phyloP scores from a whole-genome alignment of 495 filamentous ascomycete species.

The Penicillium argentinense region DNA sequence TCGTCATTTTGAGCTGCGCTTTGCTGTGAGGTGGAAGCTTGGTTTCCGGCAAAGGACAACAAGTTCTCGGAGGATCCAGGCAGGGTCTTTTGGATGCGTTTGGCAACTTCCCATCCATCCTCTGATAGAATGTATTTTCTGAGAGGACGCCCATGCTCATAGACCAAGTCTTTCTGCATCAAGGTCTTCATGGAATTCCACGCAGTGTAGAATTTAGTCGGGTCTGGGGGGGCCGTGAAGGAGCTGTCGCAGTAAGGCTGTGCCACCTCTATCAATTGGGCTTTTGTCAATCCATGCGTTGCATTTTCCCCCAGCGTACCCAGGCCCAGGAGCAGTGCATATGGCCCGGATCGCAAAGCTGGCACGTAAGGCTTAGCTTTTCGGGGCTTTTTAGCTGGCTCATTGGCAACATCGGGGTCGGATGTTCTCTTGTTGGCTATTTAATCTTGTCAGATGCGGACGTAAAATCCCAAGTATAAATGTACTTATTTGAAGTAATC shows the following conservation, averaged over 20 bases:
- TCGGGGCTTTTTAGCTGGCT: constrained; percentile 62
- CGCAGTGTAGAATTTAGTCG: constrained; percentile 73
- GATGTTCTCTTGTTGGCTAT: constrained; percentile 45
- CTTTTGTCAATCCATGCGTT: constrained; percentile 61
- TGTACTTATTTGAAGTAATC: background rate
- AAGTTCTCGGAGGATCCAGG: constrained; percentile 23
- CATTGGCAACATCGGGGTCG: constrained; percentile 33
- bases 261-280: constrained; percentile 65
- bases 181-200: constrained; percentile 87
- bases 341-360: constrained; percentile 66
- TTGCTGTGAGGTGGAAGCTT: background rate
- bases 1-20: constrained; percentile 14
- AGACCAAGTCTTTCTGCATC: constrained; percentile 71
- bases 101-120: constrained; percentile 77
- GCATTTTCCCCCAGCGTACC: constrained; percentile 57
- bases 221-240: constrained; percentile 66
- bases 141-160: constrained; percentile 66
- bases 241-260: constrained; percentile 74
- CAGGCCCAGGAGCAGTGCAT: constrained; percentile 71
- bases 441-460: background rate
- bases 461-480: background rate
- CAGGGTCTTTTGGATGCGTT: constrained; percentile 57
- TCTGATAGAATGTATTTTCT: constrained; percentile 72
- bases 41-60: constrained; percentile 13
- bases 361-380: constrained; percentile 73